A percentile compares a stretch with the other conserved stretches of the same genome.
These are phyloP conservation scores for Ustilago xerochloae DNA, from an alignment of 1,284 basidiomycete species.

Conservation along the genomic window DNA sequence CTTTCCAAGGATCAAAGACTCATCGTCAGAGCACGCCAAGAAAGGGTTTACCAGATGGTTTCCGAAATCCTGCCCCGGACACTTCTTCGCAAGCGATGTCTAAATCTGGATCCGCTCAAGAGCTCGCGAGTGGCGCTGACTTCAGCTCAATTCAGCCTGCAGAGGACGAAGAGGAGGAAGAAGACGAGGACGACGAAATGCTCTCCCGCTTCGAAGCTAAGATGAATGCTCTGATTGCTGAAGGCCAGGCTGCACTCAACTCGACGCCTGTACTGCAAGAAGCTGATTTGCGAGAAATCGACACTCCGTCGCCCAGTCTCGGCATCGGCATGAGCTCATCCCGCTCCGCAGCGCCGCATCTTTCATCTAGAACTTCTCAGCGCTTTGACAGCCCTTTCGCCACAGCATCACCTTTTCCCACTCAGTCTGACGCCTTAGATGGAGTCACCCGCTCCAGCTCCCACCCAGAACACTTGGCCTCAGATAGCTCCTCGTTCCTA, in stretches of 20 bases:
- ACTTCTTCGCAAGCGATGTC: neutral
- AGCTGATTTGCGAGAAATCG: constrained; percentile 33
- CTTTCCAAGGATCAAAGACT: constrained; percentile 33
- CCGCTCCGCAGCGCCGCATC: neutral
- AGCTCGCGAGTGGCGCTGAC: too few relatives aligned
- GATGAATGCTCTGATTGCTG: constrained; percentile 53
- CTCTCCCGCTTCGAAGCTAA: constrained; percentile 46
- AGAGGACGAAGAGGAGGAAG: constrained; percentile 15
- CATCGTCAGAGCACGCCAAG: constrained; percentile 30
- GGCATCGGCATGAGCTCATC: constrained; percentile 8
- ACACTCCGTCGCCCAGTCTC: constrained; percentile 23
- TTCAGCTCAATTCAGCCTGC: neutral
- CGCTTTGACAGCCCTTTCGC: constrained; percentile 12
- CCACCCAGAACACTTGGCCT: constrained; percentile 6
- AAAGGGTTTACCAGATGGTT: constrained; percentile 19
- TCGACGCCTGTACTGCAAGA: constrained; percentile 46
- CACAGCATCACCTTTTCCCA: constrained; percentile 12
- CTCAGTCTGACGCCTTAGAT: neutral
- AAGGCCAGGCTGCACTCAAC: constrained; percentile 52
- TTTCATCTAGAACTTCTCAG: constrained; percentile 10
- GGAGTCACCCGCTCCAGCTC: constrained; percentile 14
- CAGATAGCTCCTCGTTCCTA: neutral
- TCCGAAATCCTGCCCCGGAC: neutral
- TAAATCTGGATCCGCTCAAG: too few relatives aligned
- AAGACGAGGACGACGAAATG: constrained; percentile 49